phyloP scores from a whole-genome alignment of 257 asterid genomes.

The Nicotiana sylvestris region DNA sequence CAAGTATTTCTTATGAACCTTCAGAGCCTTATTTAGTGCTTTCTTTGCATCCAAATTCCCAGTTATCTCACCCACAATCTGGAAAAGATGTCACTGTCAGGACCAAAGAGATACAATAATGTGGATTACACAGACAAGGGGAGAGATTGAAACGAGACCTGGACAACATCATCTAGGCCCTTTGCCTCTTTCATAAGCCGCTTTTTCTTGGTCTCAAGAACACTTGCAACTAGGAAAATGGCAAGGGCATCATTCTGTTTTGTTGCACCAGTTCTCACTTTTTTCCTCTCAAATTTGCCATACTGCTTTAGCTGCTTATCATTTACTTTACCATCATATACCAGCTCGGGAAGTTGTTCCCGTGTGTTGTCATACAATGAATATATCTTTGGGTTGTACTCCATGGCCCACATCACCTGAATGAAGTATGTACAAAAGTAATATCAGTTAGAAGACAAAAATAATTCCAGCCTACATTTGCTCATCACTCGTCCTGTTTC shows the following conservation, averaged over 20 bases:
- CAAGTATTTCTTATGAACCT: constrained; percentile 76
- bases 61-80: constrained; percentile 86
- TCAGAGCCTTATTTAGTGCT: constrained; percentile 67
- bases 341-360: constrained; percentile 17
- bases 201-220: constrained; percentile 79
- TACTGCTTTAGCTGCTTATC: constrained; percentile 52
- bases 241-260: constrained; percentile 78
- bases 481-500: neutral
- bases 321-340: constrained; percentile 25
- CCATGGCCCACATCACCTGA: constrained; percentile 99
- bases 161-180: constrained; percentile 86
- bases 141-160: constrained; percentile 35
- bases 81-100: neutral
- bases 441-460: neutral
- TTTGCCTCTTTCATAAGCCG: constrained; percentile 75
- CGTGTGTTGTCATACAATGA: constrained; percentile 38
- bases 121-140: neutral
- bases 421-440: neutral
- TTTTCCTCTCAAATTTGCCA: constrained; percentile 80
- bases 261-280: constrained; percentile 56
- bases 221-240: constrained; percentile 86
- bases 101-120: neutral
- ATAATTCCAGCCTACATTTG: neutral
- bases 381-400: constrained; percentile 73
- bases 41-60: constrained; percentile 92